A percentile compares a stretch with the other conserved stretches of the same genome.
Conservation (phyloP, 2,329 filamentous ascomycete genomes). For the Aspergillus sp. region DNA sequence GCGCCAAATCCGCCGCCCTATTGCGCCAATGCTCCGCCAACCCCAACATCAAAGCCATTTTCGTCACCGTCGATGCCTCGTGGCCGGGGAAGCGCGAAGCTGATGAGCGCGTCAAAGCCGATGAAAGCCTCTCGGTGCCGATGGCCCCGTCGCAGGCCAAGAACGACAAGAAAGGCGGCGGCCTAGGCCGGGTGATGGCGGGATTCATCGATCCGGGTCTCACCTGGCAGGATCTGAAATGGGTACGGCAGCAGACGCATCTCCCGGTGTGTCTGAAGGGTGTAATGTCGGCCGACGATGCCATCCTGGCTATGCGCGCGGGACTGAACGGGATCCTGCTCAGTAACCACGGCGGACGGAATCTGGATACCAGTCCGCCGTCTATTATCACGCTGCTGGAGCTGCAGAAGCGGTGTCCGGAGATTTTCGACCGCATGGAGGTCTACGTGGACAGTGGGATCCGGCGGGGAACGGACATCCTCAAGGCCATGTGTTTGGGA, state of each 20-base stretch:
- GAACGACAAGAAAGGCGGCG: slow-evolving; percentile 48
- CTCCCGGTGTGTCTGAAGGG: slow-evolving; percentile 52
- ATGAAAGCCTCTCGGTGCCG: slow-evolving; percentile 35
- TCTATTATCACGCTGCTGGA: slow-evolving; percentile 47
- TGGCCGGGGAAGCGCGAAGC: slow-evolving; percentile 49
- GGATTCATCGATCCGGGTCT: slow-evolving; percentile 46
- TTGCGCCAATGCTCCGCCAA: slow-evolving; percentile 36
- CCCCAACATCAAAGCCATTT: slow-evolving; percentile 38
- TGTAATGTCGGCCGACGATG: slow-evolving; percentile 50
- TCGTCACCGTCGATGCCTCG: slow-evolving; percentile 51
- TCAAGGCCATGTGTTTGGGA: slow-evolving; percentile 47
- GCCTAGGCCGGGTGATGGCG: slow-evolving; percentile 46
- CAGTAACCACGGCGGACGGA: slow-evolving; percentile 52
- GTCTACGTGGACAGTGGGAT: slow-evolving; percentile 49
- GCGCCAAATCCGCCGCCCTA: slow-evolving; percentile 41
- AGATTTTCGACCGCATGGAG: slow-evolving; percentile 44
- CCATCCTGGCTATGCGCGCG: slow-evolving; percentile 41
- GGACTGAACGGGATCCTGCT: slow-evolving; percentile 49
- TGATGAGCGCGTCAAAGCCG: slow-evolving; percentile 47
- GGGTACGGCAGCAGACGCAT: slow-evolving; percentile 42
- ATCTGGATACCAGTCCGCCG: slow-evolving; percentile 45
- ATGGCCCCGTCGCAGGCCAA: slow-evolving; percentile 38
- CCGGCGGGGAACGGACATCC: slow-evolving; percentile 46
- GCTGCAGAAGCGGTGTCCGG: slow-evolving; percentile 43
- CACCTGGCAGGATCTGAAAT: slow-evolving; percentile 47